Evolutionary conservation across 208 protist species (phyloP).

Genomic region (Trypanosoma melophagium): DNA sequence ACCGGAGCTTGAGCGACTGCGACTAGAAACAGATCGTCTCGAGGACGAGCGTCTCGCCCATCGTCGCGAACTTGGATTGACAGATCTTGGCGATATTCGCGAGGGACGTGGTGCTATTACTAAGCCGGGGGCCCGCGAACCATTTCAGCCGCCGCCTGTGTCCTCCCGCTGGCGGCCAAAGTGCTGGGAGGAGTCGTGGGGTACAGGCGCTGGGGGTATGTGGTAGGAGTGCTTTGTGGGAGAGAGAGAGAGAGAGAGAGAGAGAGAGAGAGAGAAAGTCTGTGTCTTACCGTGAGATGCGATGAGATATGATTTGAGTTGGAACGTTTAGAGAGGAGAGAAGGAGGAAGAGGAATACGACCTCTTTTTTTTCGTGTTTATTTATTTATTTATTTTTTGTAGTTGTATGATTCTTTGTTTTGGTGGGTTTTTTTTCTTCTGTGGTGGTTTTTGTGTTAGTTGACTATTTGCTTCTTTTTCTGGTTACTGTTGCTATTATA

Average conservation of each 20-base stretch:
- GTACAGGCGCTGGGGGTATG: slow-evolving; percentile 57
- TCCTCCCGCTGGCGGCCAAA: slow-evolving; percentile 88
- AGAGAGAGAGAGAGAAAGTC: too few species aligned
- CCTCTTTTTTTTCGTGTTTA: slow-evolving; percentile 1
- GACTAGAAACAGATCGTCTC: slow-evolving; percentile 76
- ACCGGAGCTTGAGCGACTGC: slow-evolving; percentile 80
- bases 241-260: too few species aligned
- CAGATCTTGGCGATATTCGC: slow-evolving; percentile 83
- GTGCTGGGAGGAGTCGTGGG: slow-evolving; percentile 89
- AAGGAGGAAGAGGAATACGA: not conserved
- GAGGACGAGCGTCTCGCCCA: slow-evolving; percentile 84
- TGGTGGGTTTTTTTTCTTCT: too few species aligned
- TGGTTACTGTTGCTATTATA: too few species aligned
- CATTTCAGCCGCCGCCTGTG: slow-evolving; percentile 80
- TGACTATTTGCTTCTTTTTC: too few species aligned
- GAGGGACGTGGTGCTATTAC: slow-evolving; percentile 77
- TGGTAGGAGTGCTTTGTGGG: slow-evolving; percentile 14
- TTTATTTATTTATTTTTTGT: slow-evolving; percentile 16
- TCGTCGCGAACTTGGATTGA: slow-evolving; percentile 83
- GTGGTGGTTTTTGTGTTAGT: too few species aligned
- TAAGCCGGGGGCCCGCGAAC: slow-evolving; percentile 41
- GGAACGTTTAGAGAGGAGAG: not conserved
- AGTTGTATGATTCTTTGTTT: too few species aligned
- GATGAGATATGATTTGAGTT: too few species aligned
- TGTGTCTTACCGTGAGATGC: too few species aligned